Evolutionary conservation across 169 alveolate species (phyloP).

Genomic region (Sarcocystis neurona): DNA sequence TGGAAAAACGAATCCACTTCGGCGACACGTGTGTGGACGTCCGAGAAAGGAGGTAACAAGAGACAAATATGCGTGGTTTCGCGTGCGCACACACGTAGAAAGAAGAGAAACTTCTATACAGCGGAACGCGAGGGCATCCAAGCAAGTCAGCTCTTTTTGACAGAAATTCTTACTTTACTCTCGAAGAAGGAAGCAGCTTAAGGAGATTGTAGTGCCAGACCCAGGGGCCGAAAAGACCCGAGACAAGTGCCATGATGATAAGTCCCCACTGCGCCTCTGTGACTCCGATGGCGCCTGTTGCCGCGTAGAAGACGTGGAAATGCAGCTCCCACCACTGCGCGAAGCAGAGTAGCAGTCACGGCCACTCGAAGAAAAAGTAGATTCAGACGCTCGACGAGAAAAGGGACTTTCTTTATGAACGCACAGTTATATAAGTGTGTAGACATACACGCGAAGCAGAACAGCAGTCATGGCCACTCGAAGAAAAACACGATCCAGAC

Average conservation of each 20-base stretch:
- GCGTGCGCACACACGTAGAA: too few relatives aligned
- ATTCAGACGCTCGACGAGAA: too few relatives aligned
- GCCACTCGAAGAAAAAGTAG: too few relatives aligned
- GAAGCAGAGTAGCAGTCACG: not conserved
- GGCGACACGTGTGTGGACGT: not conserved
- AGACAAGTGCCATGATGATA: slow-evolving; percentile 12
- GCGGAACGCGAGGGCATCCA: not conserved
- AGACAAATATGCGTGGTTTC: not conserved
- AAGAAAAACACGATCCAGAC: too few relatives aligned
- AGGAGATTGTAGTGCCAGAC: slow-evolving; percentile 1
- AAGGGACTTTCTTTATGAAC: too few relatives aligned
- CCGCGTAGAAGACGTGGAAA: slow-evolving; percentile 64
- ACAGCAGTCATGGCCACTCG: too few relatives aligned
- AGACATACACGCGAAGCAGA: too few relatives aligned
- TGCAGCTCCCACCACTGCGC: slow-evolving; percentile 70
- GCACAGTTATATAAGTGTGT: too few relatives aligned
- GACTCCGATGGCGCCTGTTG: slow-evolving; percentile 65
- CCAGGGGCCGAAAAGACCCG: not conserved
- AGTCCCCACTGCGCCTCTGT: slow-evolving; percentile 65
- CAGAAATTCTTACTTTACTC: slow-evolving; percentile 1
- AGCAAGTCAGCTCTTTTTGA: not conserved
- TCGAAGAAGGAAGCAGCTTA: slow-evolving; percentile 11
- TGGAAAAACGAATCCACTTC: not conserved
- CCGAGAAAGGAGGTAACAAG: not conserved
- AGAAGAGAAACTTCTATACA: not conserved